A percentile compares a stretch with the other conserved stretches of the same genome.
These are phyloP conservation scores for Amaranthus palmeri DNA, from an alignment of 148 eudicot genomes.

Conservation along the genomic window DNA sequence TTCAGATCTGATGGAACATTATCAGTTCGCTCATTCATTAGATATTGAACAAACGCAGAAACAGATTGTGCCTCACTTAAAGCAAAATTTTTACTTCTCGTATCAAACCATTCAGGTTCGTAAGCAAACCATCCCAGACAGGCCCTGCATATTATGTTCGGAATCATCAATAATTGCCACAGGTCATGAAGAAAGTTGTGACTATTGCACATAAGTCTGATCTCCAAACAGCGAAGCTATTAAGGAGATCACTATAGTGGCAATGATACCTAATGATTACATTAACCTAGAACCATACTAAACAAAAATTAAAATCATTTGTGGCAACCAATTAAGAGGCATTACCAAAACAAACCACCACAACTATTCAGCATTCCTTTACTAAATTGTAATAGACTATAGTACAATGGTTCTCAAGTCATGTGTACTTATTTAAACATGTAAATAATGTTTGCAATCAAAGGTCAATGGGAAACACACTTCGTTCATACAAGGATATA, in stretches of 20 bases:
- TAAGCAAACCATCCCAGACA: conserved; percentile 92
- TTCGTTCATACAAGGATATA: too few species aligned
- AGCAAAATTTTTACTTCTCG: conserved; percentile 65
- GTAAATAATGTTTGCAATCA: too few species aligned
- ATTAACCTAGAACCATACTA: neutral
- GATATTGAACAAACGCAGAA: conserved; percentile 66
- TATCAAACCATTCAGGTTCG: conserved; percentile 91
- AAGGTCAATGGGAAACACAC: too few species aligned
- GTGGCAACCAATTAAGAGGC: neutral
- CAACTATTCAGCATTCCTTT: neutral
- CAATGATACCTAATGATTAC: neutral
- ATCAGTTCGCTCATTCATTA: conserved; percentile 57
- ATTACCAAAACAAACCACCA: neutral
- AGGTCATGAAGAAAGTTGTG: neutral
- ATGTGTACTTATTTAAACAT: too few species aligned
- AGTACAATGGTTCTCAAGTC: too few species aligned
- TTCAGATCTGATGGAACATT: conserved; percentile 52
- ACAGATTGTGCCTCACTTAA: conserved; percentile 94
- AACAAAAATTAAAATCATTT: neutral
- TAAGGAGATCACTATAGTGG: neutral
- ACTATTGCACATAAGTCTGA: neutral
- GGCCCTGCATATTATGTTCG: conserved; percentile 46
- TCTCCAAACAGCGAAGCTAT: neutral
- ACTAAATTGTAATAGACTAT: too few species aligned
- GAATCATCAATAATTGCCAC: neutral